Conservation (phyloP, 208 protist species). For the Trypanosomatidae sp. region DNA sequence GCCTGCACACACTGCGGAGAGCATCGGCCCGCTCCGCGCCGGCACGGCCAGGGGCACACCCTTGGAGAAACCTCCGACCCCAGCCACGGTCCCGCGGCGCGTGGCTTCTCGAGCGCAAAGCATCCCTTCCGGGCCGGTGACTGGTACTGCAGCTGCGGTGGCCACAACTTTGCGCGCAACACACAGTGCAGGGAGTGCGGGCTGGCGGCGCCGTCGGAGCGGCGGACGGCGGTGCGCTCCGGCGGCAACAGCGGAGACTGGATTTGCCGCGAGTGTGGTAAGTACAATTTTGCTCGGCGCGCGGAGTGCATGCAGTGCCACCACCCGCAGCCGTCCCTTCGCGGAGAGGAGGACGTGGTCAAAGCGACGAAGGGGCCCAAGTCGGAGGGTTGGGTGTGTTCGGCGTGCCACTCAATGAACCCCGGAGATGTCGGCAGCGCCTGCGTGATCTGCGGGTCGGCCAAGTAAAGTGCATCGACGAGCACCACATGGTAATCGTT, state of each 20-base stretch:
- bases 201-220: neutral
- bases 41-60: neutral
- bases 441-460: constrained; percentile 24
- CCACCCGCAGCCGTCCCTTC: neutral
- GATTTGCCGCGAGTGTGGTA: constrained; percentile 24
- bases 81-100: neutral
- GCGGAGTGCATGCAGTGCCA: constrained; percentile 30
- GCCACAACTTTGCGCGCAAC: constrained; percentile 69
- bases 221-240: neutral
- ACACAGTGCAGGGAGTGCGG: constrained; percentile 37
- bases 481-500: neutral
- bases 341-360: neutral
- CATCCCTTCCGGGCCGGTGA: constrained; percentile 38
- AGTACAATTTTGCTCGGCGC: constrained; percentile 35
- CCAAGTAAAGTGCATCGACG: neutral
- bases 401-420: constrained; percentile 29
- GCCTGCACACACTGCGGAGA: constrained; percentile 16
- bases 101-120: neutral
- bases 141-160: constrained; percentile 74
- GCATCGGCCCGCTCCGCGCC: neutral
- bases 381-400: constrained; percentile 18
- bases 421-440: neutral
- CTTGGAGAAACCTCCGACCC: neutral
- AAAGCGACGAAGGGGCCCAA: no score
- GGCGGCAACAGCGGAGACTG: constrained; percentile 18